Conservation (phyloP, 2,329 filamentous ascomycete species). For the Pseudogymnoascus sp. region DNA sequence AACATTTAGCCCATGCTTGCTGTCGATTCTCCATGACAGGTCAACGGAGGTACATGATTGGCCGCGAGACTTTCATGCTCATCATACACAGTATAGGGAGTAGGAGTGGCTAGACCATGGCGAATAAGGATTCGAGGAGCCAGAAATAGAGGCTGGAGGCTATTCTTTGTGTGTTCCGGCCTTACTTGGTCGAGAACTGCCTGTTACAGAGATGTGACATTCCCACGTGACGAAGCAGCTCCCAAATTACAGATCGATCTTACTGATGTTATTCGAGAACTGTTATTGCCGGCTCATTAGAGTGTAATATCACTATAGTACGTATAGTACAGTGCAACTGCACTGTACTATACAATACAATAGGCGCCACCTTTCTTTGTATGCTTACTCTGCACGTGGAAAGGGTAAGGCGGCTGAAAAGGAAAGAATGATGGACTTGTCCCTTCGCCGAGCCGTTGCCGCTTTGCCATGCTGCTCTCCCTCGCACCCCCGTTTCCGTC, state of each 20-base stretch:
- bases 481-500: conserved; percentile 3
- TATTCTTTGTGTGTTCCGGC: neutral
- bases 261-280: neutral
- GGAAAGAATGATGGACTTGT: neutral
- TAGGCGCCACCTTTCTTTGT: neutral
- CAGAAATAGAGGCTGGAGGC: neutral
- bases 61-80: neutral
- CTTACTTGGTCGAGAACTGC: neutral
- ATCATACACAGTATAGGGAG: neutral
- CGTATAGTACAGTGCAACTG: neutral
- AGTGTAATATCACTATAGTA: too few relatives aligned
- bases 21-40: conserved; percentile 1
- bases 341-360: neutral
- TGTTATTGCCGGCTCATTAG: neutral
- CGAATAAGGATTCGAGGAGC: neutral
- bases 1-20: conserved; percentile 2
- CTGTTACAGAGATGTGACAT: neutral
- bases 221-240: neutral
- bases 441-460: neutral
- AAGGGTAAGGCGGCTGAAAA: neutral
- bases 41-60: neutral
- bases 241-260: neutral
- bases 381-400: neutral
- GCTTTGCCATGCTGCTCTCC: conserved; percentile 3
- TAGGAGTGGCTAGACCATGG: neutral